Conservation (phyloP, 1,139 yeast genomes). For the Geotrichum citri-aurantii region DNA sequence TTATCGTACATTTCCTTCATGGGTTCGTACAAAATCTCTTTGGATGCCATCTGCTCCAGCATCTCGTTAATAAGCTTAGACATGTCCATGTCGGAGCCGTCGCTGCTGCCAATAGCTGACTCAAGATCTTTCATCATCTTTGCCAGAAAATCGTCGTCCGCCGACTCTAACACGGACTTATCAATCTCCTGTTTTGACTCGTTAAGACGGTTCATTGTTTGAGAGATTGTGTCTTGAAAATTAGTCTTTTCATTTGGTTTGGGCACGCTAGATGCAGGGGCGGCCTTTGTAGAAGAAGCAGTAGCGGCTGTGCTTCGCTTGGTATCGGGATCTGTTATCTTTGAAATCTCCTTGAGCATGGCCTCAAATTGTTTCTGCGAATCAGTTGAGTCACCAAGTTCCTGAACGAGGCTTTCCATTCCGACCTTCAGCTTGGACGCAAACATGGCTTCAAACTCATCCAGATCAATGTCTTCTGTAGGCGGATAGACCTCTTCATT, state of each 20-base stretch:
- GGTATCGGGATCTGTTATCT: conserved; percentile 32
- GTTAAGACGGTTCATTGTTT: conserved; percentile 69
- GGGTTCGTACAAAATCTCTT: conserved; percentile 84
- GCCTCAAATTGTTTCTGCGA: conserved; percentile 53
- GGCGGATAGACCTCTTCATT: not conserved
- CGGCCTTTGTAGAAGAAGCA: conserved; percentile 9
- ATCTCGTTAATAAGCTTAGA: conserved; percentile 67
- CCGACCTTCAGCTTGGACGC: conserved; percentile 37
- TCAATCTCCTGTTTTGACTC: conserved; percentile 52
- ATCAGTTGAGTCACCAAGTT: conserved; percentile 59
- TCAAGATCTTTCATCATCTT: conserved; percentile 55
- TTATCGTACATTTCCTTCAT: conserved; percentile 72
- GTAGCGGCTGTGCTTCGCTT: conserved; percentile 15
- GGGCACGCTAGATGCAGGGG: conserved; percentile 22
- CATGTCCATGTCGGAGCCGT: conserved; percentile 48
- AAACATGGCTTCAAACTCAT: conserved; percentile 45
- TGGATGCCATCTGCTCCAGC: conserved; percentile 78
- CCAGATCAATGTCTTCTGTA: conserved; percentile 25
- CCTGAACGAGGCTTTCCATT: conserved; percentile 45
- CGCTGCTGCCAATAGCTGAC: conserved; percentile 47
- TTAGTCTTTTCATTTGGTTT: conserved; percentile 30
- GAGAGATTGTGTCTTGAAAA: conserved; percentile 73
- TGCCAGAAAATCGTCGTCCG: conserved; percentile 37
- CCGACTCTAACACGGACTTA: conserved; percentile 51
- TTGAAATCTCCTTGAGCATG: conserved; percentile 45